Evolutionary conservation across 352 stramenopile species (phyloP), one percentile per base, ranked within the genome.

Genomic region (Stramenopiles sp.): DNA sequence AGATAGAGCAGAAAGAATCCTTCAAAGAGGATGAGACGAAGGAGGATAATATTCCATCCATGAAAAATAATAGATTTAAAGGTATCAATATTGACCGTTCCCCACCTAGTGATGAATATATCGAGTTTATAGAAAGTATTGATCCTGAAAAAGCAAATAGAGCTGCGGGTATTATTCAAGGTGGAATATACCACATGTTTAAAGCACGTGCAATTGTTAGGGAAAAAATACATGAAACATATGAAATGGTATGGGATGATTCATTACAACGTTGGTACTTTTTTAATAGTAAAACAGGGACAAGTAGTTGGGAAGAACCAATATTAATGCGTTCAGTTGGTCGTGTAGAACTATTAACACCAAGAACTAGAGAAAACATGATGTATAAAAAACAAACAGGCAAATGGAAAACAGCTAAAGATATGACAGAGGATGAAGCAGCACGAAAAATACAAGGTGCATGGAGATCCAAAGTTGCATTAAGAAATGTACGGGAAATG

Each of bases 391-490:
- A 76, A 13, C 65, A 76, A 76, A 13, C 30, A 13, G 65, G 65
- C 4, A 76, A 76, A 13, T 76, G 65, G 65, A 76, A 76, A 13
- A 76, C 65, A 13, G 78, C 78, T 6, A 78, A 78, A 6, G 78
- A 80, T 33, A 78, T 92, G 43, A 88, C 85, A 27, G 83, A 80
- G 38, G 84, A 88, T 53, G 86, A 91, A 73, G 88, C 88, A 0
- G 79, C 89, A 0, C 7, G 80, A 27, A 90, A 87, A 74, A 92
- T 92, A 74, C 87, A 92, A 77, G 82, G 82, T n/a, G 90, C 90
- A 85, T 92, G 87, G 87, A 84, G 83, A 33, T 84, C 91, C 6
- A 87, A 86, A 13, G 85, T 85, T 76, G 87, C 88, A 0, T 85
- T 87, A 32, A 91, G 91, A 69, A 86, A 90, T 33, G 82, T 92